Conservation (phyloP, 495 filamentous ascomycete genomes). For the Chaetomium tenue region DNA sequence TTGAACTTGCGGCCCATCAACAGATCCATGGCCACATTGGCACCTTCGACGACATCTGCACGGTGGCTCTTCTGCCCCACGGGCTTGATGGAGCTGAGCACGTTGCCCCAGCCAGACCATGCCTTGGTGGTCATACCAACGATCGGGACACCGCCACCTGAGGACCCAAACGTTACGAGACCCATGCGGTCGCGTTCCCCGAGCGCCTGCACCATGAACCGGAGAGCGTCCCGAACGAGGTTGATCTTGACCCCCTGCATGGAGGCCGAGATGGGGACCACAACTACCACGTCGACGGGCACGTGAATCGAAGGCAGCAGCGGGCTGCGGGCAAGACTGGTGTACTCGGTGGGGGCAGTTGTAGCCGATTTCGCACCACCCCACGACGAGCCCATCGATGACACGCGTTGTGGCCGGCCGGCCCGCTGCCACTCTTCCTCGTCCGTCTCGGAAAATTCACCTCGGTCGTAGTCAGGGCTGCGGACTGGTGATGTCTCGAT, state of each 20-base stretch:
- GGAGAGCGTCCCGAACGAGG: slow-evolving; percentile 86
- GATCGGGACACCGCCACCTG: slow-evolving; percentile 85
- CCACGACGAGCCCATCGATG: slow-evolving; percentile 82
- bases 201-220: slow-evolving; percentile 89
- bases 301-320: slow-evolving; percentile 72
- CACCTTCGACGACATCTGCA: slow-evolving; percentile 95
- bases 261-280: slow-evolving; percentile 95
- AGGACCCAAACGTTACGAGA: slow-evolving; percentile 94
- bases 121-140: slow-evolving; percentile 97
- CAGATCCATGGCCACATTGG: slow-evolving; percentile 98
- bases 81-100: slow-evolving; percentile 84
- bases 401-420: slow-evolving; percentile 71
- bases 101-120: slow-evolving; percentile 87
- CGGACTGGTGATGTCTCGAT: slow-evolving; percentile 59
- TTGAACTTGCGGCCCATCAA: slow-evolving; percentile 96
- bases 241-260: slow-evolving; percentile 99
- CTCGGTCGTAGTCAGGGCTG: slow-evolving; percentile 69
- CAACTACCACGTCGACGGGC: slow-evolving; percentile 91
- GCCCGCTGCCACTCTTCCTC: slow-evolving; percentile 83
- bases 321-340: slow-evolving; percentile 57
- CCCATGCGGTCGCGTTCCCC: slow-evolving; percentile 96
- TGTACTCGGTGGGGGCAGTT: slow-evolving; percentile 78
- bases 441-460: slow-evolving; percentile 76
- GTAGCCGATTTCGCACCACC: slow-evolving; percentile 77
- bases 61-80: slow-evolving; percentile 95